Percentiles rank a stretch among this genome's conserved stretches.
These are phyloP conservation scores for Vitis vinifera DNA, from an alignment of 164 flowering plant genomes.

Conservation along the genomic window DNA sequence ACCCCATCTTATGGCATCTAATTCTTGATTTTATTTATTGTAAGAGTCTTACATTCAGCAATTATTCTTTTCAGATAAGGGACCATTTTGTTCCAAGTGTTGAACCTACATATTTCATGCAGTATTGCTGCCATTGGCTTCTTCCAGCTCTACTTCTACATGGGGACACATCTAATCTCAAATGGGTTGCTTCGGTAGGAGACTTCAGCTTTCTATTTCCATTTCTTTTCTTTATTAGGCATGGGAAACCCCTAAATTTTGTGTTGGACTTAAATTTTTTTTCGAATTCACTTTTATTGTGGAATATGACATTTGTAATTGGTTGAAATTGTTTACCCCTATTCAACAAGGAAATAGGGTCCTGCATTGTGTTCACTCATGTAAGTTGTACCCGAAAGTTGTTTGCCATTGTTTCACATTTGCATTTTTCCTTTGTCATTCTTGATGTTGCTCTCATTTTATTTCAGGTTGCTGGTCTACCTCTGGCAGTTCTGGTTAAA, in stretches of 20 bases:
- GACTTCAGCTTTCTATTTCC: constrained; percentile 5
- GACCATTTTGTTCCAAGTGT: constrained; percentile 57
- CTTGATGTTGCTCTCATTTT: constrained; percentile 13
- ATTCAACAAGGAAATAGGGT: neutral
- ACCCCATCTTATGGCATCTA: neutral
- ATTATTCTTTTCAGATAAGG: constrained; percentile 54
- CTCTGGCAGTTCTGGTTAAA: constrained; percentile 55
- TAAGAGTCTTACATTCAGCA: neutral
- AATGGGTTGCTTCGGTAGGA: constrained; percentile 68
- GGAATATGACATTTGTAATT: neutral
- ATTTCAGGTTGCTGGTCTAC: constrained; percentile 60
- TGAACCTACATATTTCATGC: constrained; percentile 72
- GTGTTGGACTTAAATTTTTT: neutral
- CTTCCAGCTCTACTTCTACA: constrained; percentile 78
- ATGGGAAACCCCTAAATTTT: neutral
- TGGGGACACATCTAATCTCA: constrained; percentile 50
- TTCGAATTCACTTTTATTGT: neutral
- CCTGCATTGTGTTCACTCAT: neutral
- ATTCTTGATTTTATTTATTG: neutral
- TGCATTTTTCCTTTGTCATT: constrained; percentile 1
- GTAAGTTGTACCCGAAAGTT: neutral
- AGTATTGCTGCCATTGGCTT: constrained; percentile 89
- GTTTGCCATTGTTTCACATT: neutral
- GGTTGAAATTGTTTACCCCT: neutral
- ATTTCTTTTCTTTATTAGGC: neutral